phyloP scores from a whole-genome alignment of 768 basidiomycete species.

The Suillus subaureus region DNA sequence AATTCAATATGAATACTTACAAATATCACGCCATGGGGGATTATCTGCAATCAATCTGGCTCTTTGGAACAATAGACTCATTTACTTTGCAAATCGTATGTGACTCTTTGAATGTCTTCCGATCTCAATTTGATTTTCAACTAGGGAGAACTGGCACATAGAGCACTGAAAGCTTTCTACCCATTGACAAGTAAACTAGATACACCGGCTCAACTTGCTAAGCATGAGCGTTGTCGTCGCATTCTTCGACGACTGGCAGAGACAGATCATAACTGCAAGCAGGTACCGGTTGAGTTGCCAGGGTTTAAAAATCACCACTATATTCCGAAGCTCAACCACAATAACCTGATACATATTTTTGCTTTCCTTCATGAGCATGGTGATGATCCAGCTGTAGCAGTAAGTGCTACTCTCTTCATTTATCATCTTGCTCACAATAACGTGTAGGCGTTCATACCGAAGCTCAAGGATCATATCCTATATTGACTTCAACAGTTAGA shows the following conservation, averaged over 20 bases:
- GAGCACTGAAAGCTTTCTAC: neutral
- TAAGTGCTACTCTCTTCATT: neutral
- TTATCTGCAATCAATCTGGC: conserved; percentile 17
- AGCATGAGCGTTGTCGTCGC: neutral
- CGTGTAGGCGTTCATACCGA: neutral
- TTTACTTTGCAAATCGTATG: conserved; percentile 13
- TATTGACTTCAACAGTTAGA: neutral
- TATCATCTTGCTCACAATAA: neutral
- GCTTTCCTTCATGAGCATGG: neutral
- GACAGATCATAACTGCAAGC: too few relatives aligned
- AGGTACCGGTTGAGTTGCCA: neutral
- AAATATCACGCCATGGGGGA: conserved; percentile 28
- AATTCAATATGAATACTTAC: conserved; percentile 26
- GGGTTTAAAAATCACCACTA: too few relatives aligned
- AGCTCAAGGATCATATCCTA: neutral
- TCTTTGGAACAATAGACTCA: neutral
- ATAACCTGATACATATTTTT: neutral
- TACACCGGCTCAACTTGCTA: neutral
- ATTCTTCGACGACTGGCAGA: neutral
- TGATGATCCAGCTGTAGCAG: neutral
- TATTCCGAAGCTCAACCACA: neutral
- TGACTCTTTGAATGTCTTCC: neutral
- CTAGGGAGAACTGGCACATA: neutral
- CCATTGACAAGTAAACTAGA: neutral
- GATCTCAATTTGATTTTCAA: neutral